Conservation (phyloP, 345 rosid species). For the Hibiscus trionum region DNA sequence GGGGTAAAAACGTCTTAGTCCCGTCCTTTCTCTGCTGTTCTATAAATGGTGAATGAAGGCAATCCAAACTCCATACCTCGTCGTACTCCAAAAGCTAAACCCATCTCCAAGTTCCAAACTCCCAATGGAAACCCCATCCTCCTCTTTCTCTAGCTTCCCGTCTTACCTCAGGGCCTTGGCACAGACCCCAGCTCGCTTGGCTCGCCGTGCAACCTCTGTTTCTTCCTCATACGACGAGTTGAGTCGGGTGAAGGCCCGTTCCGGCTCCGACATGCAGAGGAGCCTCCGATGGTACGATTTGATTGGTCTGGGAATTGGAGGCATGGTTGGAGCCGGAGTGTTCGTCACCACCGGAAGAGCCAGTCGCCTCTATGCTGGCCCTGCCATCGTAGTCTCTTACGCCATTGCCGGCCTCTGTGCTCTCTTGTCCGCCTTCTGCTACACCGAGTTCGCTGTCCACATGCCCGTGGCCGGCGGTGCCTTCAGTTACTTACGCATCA, state of each 20-base stretch:
- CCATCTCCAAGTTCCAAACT: not conserved
- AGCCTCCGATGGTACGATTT: conserved; percentile 85
- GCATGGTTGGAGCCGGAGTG: conserved; percentile 96
- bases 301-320: conserved; percentile 82
- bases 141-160: conserved; percentile 54
- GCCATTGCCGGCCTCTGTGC: conserved; percentile 98
- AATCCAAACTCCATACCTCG: not conserved
- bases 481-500: conserved; percentile 81
- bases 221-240: conserved; percentile 67
- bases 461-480: conserved; percentile 99
- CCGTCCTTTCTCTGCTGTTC: not conserved
- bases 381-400: conserved; percentile 70
- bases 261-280: conserved; percentile 61
- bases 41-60: not conserved
- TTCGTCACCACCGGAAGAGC: conserved; percentile 80
- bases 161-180: conserved; percentile 61
- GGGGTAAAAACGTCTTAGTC: no score
- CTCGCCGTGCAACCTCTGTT: conserved; percentile 59
- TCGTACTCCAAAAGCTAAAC: not conserved
- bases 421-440: conserved; percentile 89
- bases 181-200: conserved; percentile 59
- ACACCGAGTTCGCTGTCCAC: conserved; percentile 95
- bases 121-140: conserved; percentile 25
- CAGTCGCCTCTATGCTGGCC: conserved; percentile 57
- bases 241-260: conserved; percentile 44